phyloP scores from a whole-genome alignment of 352 stramenopile genomes.

The Phytophthora multivora region DNA sequence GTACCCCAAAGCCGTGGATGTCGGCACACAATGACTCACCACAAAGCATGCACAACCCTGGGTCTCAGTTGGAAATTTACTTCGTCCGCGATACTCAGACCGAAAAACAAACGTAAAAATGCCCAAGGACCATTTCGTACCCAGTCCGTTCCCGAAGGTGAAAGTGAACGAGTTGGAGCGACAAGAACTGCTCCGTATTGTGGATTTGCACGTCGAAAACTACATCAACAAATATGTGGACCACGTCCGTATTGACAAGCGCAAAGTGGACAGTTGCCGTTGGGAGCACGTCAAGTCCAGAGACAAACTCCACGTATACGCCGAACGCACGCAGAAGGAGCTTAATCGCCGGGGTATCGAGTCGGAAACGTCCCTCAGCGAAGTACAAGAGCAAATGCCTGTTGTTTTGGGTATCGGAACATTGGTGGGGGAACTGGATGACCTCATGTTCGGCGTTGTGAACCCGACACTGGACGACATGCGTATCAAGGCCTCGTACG shows the following conservation, averaged over 20 bases:
- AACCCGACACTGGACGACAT: conserved; percentile 35
- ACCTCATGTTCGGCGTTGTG: conserved; percentile 39
- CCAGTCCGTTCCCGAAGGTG: conserved; percentile 18
- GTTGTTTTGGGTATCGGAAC: conserved; percentile 32
- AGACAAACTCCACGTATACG: conserved; percentile 25
- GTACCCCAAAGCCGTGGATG: conserved; percentile 5
- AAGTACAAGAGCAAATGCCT: conserved; percentile 16
- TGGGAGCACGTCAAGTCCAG: conserved; percentile 30
- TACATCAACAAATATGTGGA: conserved; percentile 29
- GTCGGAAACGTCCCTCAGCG: conserved; percentile 5
- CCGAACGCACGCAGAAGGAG: conserved; percentile 19
- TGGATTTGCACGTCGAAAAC: conserved; percentile 16
- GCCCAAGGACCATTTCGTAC: conserved; percentile 17
- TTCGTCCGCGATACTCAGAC: background rate
- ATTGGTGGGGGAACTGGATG: conserved; percentile 30
- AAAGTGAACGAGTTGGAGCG: conserved; percentile 16
- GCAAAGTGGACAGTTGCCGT: conserved; percentile 22
- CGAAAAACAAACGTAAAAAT: background rate
- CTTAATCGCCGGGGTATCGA: conserved; percentile 16
- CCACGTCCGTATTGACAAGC: conserved; percentile 17
- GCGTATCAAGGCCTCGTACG: conserved; percentile 30
- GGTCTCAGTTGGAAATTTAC: conserved; percentile 24
- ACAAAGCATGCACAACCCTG: no score
- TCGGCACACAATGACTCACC: conserved; percentile 4
- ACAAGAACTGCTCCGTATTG: conserved; percentile 18